Conservation (phyloP, 2,329 filamentous ascomycete species). For the Talaromyces marneffei region DNA sequence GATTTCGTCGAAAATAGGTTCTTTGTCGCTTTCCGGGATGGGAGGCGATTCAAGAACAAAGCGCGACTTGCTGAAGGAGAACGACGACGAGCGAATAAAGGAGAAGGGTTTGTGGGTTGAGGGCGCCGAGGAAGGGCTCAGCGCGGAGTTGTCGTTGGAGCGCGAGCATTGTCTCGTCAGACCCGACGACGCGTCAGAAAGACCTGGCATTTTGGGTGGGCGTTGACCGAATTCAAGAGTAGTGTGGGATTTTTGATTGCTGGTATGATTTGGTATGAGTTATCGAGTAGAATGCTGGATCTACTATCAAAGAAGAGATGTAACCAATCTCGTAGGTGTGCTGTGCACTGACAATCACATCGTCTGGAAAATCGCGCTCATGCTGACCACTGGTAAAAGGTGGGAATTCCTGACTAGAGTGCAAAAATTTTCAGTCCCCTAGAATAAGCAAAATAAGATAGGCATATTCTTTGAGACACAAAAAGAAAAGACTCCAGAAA, state of each 20-base stretch:
- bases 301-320: not conserved
- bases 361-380: not conserved
- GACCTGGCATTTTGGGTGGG: slow-evolving; percentile 2
- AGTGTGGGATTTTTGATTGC: not conserved
- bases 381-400: not conserved
- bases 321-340: not conserved
- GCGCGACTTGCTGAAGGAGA: slow-evolving; percentile 1
- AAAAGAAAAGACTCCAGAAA: not conserved
- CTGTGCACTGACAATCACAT: not conserved
- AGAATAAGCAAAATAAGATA: not conserved
- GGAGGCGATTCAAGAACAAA: not conserved
- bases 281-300: not conserved
- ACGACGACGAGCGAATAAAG: slow-evolving; percentile 9
- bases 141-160: slow-evolving; percentile 1
- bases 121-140: slow-evolving; percentile 8
- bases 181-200: not conserved
- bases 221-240: not conserved
- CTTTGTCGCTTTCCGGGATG: slow-evolving; percentile 13
- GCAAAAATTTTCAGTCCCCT: not conserved
- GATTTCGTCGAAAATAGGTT: slow-evolving; percentile 14
- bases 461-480: not conserved
- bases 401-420: not conserved
- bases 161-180: slow-evolving; percentile 11
- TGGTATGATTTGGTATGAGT: not conserved
- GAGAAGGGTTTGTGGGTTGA: slow-evolving; percentile 11